Evolutionary conservation across 768 basidiomycete species (phyloP).

Genomic region (Crepidotus variabilis): DNA sequence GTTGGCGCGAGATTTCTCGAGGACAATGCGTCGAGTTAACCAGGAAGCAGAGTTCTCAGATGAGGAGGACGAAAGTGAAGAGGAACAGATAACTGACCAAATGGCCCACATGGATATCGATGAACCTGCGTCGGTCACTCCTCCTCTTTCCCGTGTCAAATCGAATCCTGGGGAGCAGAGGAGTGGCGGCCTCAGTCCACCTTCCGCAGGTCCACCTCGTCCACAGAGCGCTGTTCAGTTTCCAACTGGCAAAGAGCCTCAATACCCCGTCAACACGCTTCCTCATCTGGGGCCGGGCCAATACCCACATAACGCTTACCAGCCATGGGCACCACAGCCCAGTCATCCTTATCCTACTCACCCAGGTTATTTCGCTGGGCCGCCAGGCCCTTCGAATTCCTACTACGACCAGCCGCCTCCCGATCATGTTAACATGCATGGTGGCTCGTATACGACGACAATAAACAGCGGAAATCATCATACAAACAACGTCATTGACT

Average conservation of each 20-base stretch:
- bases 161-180: background rate
- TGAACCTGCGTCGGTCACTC: background rate
- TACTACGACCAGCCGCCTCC: constrained; percentile 1
- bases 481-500: constrained; percentile 12
- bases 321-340: background rate
- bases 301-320: background rate
- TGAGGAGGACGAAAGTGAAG: constrained; percentile 1
- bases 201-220: background rate
- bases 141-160: constrained; percentile 1
- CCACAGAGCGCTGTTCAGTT: background rate
- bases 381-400: background rate
- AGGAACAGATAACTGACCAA: background rate
- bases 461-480: constrained; percentile 11
- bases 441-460: constrained; percentile 7
- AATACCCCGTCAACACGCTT: background rate
- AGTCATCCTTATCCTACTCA: background rate
- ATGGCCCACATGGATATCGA: background rate
- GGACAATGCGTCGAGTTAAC: background rate
- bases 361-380: background rate
- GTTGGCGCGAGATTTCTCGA: background rate
- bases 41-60: background rate
- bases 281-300: background rate
- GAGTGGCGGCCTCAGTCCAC: background rate
- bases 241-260: background rate
- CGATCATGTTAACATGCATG: constrained; percentile 5